Evolutionary conservation across 73 alveolate species (phyloP).

Genomic region (Paramecium primaurelia): DNA sequence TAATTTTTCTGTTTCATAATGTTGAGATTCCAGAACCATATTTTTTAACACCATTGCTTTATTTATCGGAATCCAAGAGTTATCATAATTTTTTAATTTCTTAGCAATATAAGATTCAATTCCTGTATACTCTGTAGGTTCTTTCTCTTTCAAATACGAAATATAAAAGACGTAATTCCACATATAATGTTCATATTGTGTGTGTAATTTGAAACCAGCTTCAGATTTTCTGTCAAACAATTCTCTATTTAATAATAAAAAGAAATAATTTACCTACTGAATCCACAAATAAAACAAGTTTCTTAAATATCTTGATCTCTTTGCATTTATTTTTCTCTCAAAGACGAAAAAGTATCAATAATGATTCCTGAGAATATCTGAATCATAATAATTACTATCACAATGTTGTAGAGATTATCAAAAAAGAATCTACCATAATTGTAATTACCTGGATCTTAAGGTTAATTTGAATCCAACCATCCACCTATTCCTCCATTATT

Average conservation of each 20-base stretch:
- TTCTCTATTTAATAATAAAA: neutral
- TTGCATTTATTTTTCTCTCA: constrained; percentile 79
- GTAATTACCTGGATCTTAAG: neutral
- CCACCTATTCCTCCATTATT: constrained; percentile 98
- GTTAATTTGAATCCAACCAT: constrained; percentile 42
- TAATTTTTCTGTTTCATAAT: constrained; percentile 2
- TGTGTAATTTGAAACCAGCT: constrained; percentile 70
- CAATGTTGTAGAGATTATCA: constrained; percentile 85
- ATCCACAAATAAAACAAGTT: constrained; percentile 84
- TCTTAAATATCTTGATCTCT: constrained; percentile 74
- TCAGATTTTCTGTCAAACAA: constrained; percentile 66
- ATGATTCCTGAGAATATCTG: constrained; percentile 92
- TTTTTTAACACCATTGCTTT: constrained; percentile 61
- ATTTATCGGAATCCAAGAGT: constrained; percentile 86
- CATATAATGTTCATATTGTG: constrained; percentile 81
- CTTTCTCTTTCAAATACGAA: constrained; percentile 84
- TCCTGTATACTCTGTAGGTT: constrained; percentile 94
- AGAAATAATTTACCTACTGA: constrained; percentile 4
- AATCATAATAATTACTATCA: constrained; percentile 82
- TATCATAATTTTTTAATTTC: constrained; percentile 78
- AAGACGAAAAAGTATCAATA: constrained; percentile 93
- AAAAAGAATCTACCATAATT: constrained; percentile 70
- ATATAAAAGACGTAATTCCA: constrained; percentile 92
- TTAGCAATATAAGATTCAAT: constrained; percentile 90
- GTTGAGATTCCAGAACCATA: constrained; percentile 22